phyloP scores from a whole-genome alignment of 768 basidiomycete species.

The Panaeolus cyanescens region DNA sequence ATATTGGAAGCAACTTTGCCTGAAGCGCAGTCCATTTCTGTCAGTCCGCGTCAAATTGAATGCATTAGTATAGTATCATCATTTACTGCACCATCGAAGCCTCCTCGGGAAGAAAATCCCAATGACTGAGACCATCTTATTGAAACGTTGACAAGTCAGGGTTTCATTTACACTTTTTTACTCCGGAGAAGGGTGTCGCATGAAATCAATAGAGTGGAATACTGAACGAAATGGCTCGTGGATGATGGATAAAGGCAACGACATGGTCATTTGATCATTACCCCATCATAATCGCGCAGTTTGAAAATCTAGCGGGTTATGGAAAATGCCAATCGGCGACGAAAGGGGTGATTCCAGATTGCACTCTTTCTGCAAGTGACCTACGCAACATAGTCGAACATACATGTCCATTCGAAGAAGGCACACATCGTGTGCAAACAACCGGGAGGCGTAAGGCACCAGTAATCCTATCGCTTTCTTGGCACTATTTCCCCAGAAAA shows the following conservation, averaged over 20 bases:
- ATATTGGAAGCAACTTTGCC: background rate
- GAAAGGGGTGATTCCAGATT: background rate
- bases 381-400: background rate
- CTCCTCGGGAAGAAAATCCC: background rate
- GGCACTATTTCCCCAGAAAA: background rate
- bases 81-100: background rate
- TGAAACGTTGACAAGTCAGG: background rate
- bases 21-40: background rate
- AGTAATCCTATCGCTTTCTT: background rate
- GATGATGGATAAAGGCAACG: background rate
- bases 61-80: background rate
- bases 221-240: background rate
- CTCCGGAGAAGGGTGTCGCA: background rate
- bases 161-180: background rate
- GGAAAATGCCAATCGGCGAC: background rate
- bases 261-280: background rate
- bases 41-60: background rate
- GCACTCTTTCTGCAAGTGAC: background rate
- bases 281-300: background rate
- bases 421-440: background rate
- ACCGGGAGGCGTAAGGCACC: background rate
- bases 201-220: background rate
- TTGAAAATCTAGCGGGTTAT: background rate
- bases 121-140: background rate
- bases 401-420: slow-evolving; percentile 1